Base-by-base conservation (phyloP, 345 rosid species). In the Citrus trifoliata region DNA sequence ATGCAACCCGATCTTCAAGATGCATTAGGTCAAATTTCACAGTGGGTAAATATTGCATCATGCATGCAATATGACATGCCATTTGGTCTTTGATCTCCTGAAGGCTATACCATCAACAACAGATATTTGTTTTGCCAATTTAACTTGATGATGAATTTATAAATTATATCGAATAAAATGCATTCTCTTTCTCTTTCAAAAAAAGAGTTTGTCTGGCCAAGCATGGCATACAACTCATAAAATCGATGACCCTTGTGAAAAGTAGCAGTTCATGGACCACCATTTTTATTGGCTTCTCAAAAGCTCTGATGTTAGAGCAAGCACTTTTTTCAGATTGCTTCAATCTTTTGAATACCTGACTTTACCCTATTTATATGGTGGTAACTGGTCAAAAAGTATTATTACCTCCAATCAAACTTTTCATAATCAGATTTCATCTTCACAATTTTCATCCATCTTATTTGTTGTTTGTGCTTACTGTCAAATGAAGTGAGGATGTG, bases 181-280 rank as follows among this genome's bases (percentile, higher is more conserved):
- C 24, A 38, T 65, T 65, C 28, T 38, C 40, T 76, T 62, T 74
- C 10, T 33, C 61, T 59, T 71, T 65, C 53, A 76, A 59, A 80
- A 84, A 84, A 80, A 82, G 88, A 76, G 78, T n/a, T 73, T 77
- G 76, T 80, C 81, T 83, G 89, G 84, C 87, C 46, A 56, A 78
- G 85, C 80, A 80, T 82, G 61, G 78, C 78, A 30, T 48, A 83
- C 84, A 86, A 75, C 82, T 70, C 82, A 82, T 55, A 76, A 83
- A 22, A 76, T 73, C 77, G 75, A 77, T 48, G 77, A 76, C 73
- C 81, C 37, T 74, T 76, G 67, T 80, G 79, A 78, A 86, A 88
- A 53, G 58, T 53, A 84, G 84, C 75, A 58, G 74, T 56, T 76
- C 21, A 22, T 75, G 93, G 91, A 85, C 91, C 91, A 86, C 89